phyloP scores from a whole-genome alignment of 768 basidiomycete species.

The Termitomyces titanicus region DNA sequence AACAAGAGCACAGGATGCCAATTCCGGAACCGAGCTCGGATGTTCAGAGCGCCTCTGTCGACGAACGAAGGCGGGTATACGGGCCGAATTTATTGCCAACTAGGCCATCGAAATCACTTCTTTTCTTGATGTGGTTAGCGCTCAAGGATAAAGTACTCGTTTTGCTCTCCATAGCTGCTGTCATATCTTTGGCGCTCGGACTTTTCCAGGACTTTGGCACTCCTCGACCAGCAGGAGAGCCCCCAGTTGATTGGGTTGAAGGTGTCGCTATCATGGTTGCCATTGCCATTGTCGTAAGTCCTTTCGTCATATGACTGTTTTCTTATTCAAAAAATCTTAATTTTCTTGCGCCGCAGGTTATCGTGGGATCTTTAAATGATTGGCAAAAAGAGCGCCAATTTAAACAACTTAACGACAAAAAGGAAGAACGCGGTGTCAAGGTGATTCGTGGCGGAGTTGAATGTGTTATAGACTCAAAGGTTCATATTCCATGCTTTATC shows the following conservation, averaged over 20 bases:
- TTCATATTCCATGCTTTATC: conserved; percentile 23
- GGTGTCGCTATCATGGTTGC: conserved; percentile 82
- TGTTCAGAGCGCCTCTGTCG: conserved; percentile 41
- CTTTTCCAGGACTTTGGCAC: conserved; percentile 92
- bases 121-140: conserved; percentile 81
- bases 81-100: conserved; percentile 74
- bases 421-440: conserved; percentile 90
- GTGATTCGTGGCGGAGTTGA: conserved; percentile 73
- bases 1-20: conserved; percentile 35
- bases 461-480: conserved; percentile 77
- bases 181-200: conserved; percentile 90
- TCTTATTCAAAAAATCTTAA: not conserved
- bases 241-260: conserved; percentile 96
- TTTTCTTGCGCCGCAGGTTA: conserved; percentile 42
- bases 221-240: conserved; percentile 49
- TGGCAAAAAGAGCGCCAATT: conserved; percentile 99
- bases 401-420: conserved; percentile 86
- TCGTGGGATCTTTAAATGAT: conserved; percentile 94
- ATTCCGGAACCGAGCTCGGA: conserved; percentile 28
- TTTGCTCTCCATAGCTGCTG: conserved; percentile 86
- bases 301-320: not conserved
- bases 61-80: conserved; percentile 64
- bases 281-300: conserved; percentile 66
- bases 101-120: conserved; percentile 64
- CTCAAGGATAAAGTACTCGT: conserved; percentile 90